Base-by-base conservation (phyloP, 2,329 filamentous ascomycete species). In the Arthrobotrys entomopaga region DNA sequence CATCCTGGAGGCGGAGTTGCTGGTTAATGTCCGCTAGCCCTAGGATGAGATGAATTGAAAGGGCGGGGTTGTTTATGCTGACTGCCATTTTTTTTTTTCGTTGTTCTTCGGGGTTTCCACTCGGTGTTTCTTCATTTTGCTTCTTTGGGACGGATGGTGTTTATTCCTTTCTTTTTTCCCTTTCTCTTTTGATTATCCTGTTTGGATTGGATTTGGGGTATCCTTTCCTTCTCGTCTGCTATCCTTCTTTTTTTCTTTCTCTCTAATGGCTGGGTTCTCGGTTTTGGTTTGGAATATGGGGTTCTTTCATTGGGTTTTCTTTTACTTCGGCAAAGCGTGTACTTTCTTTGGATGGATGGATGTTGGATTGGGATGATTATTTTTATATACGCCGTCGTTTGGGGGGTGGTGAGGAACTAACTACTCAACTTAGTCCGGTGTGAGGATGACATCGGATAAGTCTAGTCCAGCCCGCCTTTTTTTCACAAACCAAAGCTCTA, bases 1-100 rank as follows among this genome's bases (percentile, higher is more conserved):
- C 81, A 99, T 99, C 73, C 86, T 99, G 67, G 94, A 98, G 84
- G 91, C 91, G 34, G 93, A 97, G 84, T 83, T 97, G 77, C 85
- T 98, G 43, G 94, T 91, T 82, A 89, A 88, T 78, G 93, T 97
- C 74, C 71, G 76, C 53, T 75, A 57, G 58, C 15, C 42, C 22
- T 54, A 29, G 52, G 10, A 29, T 42, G 22, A 38, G n/a, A 24
- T 24, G n/a, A 20, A 11, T n/a, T 43, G 50, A 40, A 38, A n/a
- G 24, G 34, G 40, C 53, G 40, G 42, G 15, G 42, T 38, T 54
- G n/a, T 65, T 16, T 10, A 50, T 57, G n/a, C 24, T 48, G 43
- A 61, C 42, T 24, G 49, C 56, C 49, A 22, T 6, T 10, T 53
- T 34, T 34, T 10, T 6, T 10, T 53, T 34, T 34, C 29, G 29